phyloP scores from a whole-genome alignment of 768 basidiomycete species.

The Tricholoma hemisulphureum region DNA sequence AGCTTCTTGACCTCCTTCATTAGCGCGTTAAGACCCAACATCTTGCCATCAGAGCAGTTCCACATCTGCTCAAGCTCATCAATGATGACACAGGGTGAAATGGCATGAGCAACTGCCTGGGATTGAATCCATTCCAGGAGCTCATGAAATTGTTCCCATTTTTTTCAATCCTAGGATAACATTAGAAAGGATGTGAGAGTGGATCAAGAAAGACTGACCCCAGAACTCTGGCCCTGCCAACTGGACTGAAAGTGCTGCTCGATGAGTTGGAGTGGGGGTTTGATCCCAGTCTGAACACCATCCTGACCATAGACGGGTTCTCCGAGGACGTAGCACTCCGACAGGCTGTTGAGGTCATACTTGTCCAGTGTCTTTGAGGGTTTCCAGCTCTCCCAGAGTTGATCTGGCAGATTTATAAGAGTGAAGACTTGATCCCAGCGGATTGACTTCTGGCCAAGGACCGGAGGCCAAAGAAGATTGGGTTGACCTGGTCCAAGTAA shows the following conservation, averaged over 20 bases:
- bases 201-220: neutral
- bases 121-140: slow-evolving; percentile 21
- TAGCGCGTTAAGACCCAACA: neutral
- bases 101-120: neutral
- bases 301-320: slow-evolving; percentile 15
- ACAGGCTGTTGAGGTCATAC: slow-evolving; percentile 17
- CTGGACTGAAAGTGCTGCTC: slow-evolving; percentile 18
- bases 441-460: slow-evolving; percentile 21
- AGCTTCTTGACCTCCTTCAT: slow-evolving; percentile 1
- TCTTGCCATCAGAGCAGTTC: neutral
- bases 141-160: slow-evolving; percentile 23
- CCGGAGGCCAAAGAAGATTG: slow-evolving; percentile 14
- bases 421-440: slow-evolving; percentile 23
- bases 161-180: slow-evolving; percentile 13
- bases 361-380: slow-evolving; percentile 22
- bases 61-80: slow-evolving; percentile 1
- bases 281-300: slow-evolving; percentile 19
- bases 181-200: neutral
- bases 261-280: slow-evolving; percentile 24
- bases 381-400: slow-evolving; percentile 25
- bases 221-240: slow-evolving; percentile 11
- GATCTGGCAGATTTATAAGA: slow-evolving; percentile 18
- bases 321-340: slow-evolving; percentile 18
- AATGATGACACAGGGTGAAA: neutral
- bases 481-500: neutral